phyloP scores from a whole-genome alignment of 306 rosid species.

The Cucumis melo region DNA sequence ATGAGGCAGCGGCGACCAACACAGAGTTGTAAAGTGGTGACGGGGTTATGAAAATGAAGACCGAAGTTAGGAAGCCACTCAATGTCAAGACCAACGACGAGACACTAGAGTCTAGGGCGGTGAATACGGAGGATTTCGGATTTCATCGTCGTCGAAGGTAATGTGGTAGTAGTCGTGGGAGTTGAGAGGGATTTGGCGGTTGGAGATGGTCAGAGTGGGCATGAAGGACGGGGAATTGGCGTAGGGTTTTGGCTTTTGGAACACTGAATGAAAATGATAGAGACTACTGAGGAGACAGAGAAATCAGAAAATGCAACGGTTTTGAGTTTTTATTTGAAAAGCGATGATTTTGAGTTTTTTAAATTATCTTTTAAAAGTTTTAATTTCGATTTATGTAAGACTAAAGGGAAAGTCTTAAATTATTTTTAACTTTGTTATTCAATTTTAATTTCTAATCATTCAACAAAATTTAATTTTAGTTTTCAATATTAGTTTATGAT shows the following conservation, averaged over 20 bases:
- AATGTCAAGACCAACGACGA: slow-evolving; percentile 27
- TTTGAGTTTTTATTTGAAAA: neutral
- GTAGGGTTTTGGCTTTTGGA: neutral
- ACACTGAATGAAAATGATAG: neutral
- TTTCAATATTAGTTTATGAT: too few species aligned
- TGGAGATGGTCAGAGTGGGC: neutral
- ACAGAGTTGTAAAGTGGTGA: slow-evolving; percentile 32
- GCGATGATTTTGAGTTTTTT: too few species aligned
- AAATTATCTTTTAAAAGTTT: too few species aligned
- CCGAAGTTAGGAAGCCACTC: slow-evolving; percentile 32
- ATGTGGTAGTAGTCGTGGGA: slow-evolving; percentile 16
- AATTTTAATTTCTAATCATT: too few species aligned
- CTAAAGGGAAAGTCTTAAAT: too few species aligned
- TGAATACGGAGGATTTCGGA: slow-evolving; percentile 5
- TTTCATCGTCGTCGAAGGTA: neutral
- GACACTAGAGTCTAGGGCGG: slow-evolving; percentile 1
- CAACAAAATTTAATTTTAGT: too few species aligned
- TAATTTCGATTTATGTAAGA: too few species aligned
- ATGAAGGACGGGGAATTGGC: neutral
- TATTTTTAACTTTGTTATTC: too few species aligned
- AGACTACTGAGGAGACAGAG: too few species aligned
- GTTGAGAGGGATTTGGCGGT: neutral
- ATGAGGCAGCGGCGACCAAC: slow-evolving; percentile 25
- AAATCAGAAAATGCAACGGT: neutral
- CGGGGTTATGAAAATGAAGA: neutral